phyloP scores from a whole-genome alignment of 139 green algal genomes.

The Chlamydomonas schloesseri region DNA sequence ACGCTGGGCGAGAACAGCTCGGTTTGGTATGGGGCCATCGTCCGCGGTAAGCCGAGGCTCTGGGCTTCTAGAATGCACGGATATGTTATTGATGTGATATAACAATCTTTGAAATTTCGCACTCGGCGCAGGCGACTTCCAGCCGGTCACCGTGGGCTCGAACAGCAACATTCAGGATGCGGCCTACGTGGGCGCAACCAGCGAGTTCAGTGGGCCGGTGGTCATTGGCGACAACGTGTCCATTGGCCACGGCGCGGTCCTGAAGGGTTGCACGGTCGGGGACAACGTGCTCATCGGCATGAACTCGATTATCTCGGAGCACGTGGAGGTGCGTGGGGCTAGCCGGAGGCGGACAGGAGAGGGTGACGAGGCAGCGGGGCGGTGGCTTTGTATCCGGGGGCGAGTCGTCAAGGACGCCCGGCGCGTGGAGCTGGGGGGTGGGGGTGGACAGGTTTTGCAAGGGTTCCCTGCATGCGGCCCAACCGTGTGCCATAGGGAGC shows the following conservation, averaged over 20 bases:
- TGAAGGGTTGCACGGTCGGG: slow-evolving; percentile 92
- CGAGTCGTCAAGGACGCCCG: too few relatives aligned
- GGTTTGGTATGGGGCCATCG: slow-evolving; percentile 92
- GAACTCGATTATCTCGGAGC: slow-evolving; percentile 89
- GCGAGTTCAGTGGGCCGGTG: slow-evolving; percentile 57
- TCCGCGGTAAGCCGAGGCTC: slow-evolving; percentile 78
- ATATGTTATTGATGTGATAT: background rate
- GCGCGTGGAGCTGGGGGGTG: too few relatives aligned
- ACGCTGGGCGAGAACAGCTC: slow-evolving; percentile 82
- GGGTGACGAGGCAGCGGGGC: too few relatives aligned
- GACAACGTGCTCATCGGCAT: slow-evolving; percentile 95
- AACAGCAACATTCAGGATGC: slow-evolving; percentile 97
- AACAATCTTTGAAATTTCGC: background rate
- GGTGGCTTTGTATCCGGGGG: too few relatives aligned
- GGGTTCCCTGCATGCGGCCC: too few relatives aligned
- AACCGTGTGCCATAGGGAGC: too few relatives aligned
- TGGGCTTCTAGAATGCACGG: too few relatives aligned
- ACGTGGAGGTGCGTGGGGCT: slow-evolving; percentile 41
- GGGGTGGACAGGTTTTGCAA: too few relatives aligned
- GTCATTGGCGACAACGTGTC: slow-evolving; percentile 92
- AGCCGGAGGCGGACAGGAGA: background rate
- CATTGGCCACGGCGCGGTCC: slow-evolving; percentile 82
- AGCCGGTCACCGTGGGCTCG: slow-evolving; percentile 85
- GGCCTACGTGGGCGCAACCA: slow-evolving; percentile 80
- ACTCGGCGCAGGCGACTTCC: slow-evolving; percentile 80